Base-by-base conservation (phyloP, 108 stramenopile species). In the Cyclotella choctawhatcheeana region DNA sequence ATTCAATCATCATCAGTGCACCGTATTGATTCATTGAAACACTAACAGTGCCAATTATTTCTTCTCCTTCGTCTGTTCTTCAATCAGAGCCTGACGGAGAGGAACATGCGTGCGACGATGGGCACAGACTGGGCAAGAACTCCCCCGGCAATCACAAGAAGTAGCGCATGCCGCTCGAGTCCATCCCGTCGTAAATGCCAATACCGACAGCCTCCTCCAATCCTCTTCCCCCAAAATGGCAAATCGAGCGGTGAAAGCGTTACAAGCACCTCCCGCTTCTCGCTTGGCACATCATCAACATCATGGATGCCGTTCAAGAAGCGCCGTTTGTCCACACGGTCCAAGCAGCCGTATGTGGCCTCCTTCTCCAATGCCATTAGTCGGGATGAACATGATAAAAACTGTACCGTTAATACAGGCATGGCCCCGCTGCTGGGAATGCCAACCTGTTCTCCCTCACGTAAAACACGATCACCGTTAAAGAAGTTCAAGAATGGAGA, bases 171-270 rank as follows among this genome's bases (percentile, higher is more conserved):
- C n/a, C 6, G 37, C 6, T 40, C 37, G 18, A n/a, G 47, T n/a
- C 16, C 47, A 48, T 48, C 47, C 16, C 8, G 47, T 4, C 47
- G 47, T n/a, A n/a, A 10, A 29, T 56, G 55, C 55, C 55, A 18
- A 2, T 56, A 56, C 55, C 29, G 55, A 12, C 55, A 56, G 55
- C 27, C 55, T n/a, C 55, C 55, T 27, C 5, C 27, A 31, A 4
- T 10, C 12, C 22, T 52, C 51, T 52, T 5, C 51, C 51, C 10
- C 55, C 29, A 56, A 56, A 12, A n/a, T n/a, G 20, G 29, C 29
- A 30, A n/a, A n/a, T n/a, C n/a, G n/a, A n/a, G 30, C 29, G 55
- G 12, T 2, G 13, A 56, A 31, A 31, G 29, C 55, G 31, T 30
- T 18, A 13, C 29, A 27, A 30, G 55, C 10, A 22, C n/a, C n/a